Conservation (phyloP, 805 yeast genomes). For the Ogataea populi-albae region DNA sequence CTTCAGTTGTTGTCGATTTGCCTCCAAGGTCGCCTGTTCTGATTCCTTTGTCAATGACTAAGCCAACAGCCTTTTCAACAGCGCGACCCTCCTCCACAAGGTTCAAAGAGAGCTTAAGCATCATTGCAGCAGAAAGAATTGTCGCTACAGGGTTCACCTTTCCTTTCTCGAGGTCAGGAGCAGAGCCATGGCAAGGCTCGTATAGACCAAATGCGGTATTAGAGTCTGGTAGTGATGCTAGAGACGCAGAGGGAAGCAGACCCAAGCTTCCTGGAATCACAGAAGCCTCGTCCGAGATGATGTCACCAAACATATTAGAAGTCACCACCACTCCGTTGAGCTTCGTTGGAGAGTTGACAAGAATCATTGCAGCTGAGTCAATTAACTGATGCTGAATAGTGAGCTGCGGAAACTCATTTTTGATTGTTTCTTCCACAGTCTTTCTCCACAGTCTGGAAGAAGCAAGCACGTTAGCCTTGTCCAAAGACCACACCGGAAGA, state of each 20-base stretch:
- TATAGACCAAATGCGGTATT: constrained; percentile 93
- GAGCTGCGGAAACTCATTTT: constrained; percentile 86
- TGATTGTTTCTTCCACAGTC: constrained; percentile 81
- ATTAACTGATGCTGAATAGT: constrained; percentile 89
- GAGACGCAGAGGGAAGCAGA: constrained; percentile 90
- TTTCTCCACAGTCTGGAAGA: constrained; percentile 95
- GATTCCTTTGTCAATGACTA: constrained; percentile 76
- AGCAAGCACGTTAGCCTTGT: constrained; percentile 96
- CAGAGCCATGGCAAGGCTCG: constrained; percentile 98
- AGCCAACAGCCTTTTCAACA: constrained; percentile 81
- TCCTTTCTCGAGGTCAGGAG: constrained; percentile 86
- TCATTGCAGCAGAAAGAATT: constrained; percentile 93
- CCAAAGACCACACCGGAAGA: constrained; percentile 90
- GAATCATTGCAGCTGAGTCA: constrained; percentile 98
- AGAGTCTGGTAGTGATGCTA: constrained; percentile 95
- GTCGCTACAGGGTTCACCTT: constrained; percentile 96
- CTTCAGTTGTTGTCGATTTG: constrained; percentile 76
- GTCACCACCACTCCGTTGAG: constrained; percentile 92
- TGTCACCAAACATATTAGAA: constrained; percentile 97
- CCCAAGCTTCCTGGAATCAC: constrained; percentile 98
- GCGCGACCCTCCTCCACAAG: constrained; percentile 82
- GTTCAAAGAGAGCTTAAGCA: constrained; percentile 88
- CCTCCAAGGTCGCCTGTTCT: constrained; percentile 95
- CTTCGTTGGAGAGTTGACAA: constrained; percentile 85
- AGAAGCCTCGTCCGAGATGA: constrained; percentile 95